phyloP scores from a whole-genome alignment of 1,284 basidiomycete genomes.

The Agaricales sp. region DNA sequence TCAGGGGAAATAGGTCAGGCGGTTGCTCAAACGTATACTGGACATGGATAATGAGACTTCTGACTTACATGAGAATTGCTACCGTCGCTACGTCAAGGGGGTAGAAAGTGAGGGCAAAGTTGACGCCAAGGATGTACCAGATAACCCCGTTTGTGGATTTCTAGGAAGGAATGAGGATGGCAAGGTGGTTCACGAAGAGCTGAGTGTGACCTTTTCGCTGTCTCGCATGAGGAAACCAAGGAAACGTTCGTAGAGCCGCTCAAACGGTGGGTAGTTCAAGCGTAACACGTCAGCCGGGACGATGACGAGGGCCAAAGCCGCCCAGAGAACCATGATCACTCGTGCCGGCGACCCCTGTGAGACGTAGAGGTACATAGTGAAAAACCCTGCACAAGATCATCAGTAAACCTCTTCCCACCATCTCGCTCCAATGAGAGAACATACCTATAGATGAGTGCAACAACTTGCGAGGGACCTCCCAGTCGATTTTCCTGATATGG shows the following conservation, averaged over 20 bases:
- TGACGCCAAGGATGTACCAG: constrained; percentile 92
- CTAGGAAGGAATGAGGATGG: constrained; percentile 21
- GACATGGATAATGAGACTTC: constrained; percentile 6
- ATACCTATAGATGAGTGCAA: constrained; percentile 86
- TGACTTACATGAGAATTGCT: constrained; percentile 75
- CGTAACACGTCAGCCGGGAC: constrained; percentile 73
- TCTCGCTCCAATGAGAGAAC: constrained; percentile 23
- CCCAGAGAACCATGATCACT: constrained; percentile 58
- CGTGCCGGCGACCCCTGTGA: constrained; percentile 42
- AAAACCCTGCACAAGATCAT: constrained; percentile 49
- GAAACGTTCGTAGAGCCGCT: constrained; percentile 62
- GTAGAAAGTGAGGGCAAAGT: constrained; percentile 71
- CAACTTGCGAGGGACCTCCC: constrained; percentile 88
- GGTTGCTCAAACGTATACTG: constrained; percentile 1
- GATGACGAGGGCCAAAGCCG: constrained; percentile 55
- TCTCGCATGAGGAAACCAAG: constrained; percentile 93
- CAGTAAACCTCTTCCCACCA: constrained; percentile 8
- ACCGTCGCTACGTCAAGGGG: constrained; percentile 85
- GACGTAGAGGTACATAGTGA: constrained; percentile 72
- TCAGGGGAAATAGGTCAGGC: constrained; percentile 5
- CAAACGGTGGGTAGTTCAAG: constrained; percentile 62
- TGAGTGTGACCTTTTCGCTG: constrained; percentile 59
- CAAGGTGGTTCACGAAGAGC: neutral
- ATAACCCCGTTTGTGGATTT: constrained; percentile 80
- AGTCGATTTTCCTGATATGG: constrained; percentile 16